A percentile compares a stretch with the other conserved stretches of the same genome.
phyloP scores from a whole-genome alignment of 2,329 filamentous ascomycete species.

The Ophiostoma ips region DNA sequence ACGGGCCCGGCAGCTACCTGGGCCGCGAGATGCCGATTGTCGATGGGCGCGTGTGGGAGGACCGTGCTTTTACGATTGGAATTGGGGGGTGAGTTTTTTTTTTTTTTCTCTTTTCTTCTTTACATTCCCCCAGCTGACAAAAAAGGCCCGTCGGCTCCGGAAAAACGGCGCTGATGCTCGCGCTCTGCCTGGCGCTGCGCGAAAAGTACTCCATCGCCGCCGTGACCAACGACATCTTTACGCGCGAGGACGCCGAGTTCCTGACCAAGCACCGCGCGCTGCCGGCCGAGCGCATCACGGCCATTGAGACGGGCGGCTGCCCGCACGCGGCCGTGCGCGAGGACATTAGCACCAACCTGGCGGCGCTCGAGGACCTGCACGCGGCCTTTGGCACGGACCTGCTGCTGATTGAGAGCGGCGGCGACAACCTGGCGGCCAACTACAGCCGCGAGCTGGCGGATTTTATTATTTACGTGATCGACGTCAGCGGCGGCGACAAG shows the following conservation, averaged over 20 bases:
- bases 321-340: conserved; percentile 95
- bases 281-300: conserved; percentile 68
- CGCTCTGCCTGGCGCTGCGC: conserved; percentile 74
- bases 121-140: neutral
- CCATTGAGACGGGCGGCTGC: conserved; percentile 95
- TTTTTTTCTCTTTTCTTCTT: conserved; percentile 7
- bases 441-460: conserved; percentile 91
- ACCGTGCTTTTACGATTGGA: conserved; percentile 89
- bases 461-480: conserved; percentile 97
- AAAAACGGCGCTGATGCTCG: conserved; percentile 94
- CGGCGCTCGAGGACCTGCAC: conserved; percentile 82
- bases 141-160: conserved; percentile 86
- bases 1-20: conserved; percentile 81
- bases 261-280: conserved; percentile 77
- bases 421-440: conserved; percentile 94
- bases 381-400: conserved; percentile 67
- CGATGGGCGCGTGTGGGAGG: conserved; percentile 74
- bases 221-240: conserved; percentile 99
- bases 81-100: conserved; percentile 73
- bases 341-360: conserved; percentile 88
- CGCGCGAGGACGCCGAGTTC: conserved; percentile 94
- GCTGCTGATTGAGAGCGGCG: conserved; percentile 86
- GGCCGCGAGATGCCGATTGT: conserved; percentile 88
- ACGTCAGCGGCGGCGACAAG: conserved; percentile 93
- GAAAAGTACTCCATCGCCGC: conserved; percentile 75